Percentiles rank a stretch among this genome's conserved stretches.
Conservation (phyloP, 805 yeast species). For the Kuraishia capsulata region DNA sequence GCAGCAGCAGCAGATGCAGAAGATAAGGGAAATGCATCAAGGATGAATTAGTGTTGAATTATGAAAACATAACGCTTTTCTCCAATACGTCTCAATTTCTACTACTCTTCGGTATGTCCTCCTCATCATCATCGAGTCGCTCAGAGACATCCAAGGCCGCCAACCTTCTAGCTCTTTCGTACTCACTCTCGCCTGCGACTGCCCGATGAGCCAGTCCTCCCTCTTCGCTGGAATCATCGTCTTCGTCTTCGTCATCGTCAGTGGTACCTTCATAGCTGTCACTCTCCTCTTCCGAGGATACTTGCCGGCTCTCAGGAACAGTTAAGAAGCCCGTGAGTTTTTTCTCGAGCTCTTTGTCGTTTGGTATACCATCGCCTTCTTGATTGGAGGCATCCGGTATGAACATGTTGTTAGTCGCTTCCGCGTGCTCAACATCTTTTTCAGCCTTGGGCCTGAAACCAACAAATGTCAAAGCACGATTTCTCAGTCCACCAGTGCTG, state of each 20-base stretch:
- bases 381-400: slow-evolving; percentile 4
- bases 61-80: too few relatives aligned
- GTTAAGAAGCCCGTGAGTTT: neutral
- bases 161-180: slow-evolving; percentile 19
- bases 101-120: slow-evolving; percentile 13
- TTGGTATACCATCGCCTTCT: slow-evolving; percentile 4
- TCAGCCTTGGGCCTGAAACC: slow-evolving; percentile 13
- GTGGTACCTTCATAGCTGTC: slow-evolving; percentile 3
- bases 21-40: neutral
- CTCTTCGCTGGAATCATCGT: slow-evolving; percentile 12
- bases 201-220: too few relatives aligned
- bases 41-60: too few relatives aligned
- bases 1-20: neutral
- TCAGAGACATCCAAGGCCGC: slow-evolving; percentile 18
- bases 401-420: neutral
- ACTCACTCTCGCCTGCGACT: slow-evolving; percentile 13
- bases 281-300: neutral
- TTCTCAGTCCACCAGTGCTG: slow-evolving; percentile 5
- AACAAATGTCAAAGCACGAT: slow-evolving; percentile 13
- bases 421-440: neutral
- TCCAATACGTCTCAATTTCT: neutral
- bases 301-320: neutral
- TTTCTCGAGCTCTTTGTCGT: neutral
- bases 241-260: slow-evolving; percentile 14
- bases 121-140: slow-evolving; percentile 27